phyloP scores from a whole-genome alignment of 2,329 filamentous ascomycete species.

The Bipolaris bicolor region DNA sequence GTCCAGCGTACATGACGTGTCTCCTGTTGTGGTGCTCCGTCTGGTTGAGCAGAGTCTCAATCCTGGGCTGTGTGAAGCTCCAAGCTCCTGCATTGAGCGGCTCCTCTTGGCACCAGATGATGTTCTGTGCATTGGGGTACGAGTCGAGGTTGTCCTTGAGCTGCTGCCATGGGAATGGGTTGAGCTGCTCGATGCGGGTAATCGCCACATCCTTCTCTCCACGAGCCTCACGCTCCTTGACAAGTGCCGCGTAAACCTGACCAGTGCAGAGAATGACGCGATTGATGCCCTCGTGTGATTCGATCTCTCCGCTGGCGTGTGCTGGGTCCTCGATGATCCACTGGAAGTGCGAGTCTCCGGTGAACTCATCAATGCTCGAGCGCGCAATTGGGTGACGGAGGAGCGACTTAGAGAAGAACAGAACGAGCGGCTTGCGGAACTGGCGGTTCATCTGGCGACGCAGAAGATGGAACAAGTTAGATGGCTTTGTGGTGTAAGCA shows the following conservation, averaged over 20 bases:
- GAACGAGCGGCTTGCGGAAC: conserved; percentile 96
- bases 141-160: conserved; percentile 94
- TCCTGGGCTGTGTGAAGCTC: conserved; percentile 95
- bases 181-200: conserved; percentile 94
- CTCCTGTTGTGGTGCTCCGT: conserved; percentile 92
- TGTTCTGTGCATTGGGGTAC: conserved; percentile 97
- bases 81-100: conserved; percentile 96
- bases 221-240: conserved; percentile 88
- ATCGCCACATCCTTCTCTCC: conserved; percentile 90
- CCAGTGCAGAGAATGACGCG: conserved; percentile 94
- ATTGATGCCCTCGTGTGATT: conserved; percentile 82
- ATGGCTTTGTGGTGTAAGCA: conserved; percentile 93
- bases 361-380: conserved; percentile 89
- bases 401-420: conserved; percentile 98
- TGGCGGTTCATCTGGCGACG: conserved; percentile 98
- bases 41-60: conserved; percentile 94
- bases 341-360: conserved; percentile 87
- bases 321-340: conserved; percentile 94
- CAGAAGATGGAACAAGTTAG: conserved; percentile 95
- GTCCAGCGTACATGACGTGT: conserved; percentile 96
- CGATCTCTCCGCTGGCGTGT: conserved; percentile 77
- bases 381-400: conserved; percentile 92
- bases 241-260: conserved; percentile 88
- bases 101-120: conserved; percentile 98
- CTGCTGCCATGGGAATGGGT: conserved; percentile 98